Evolutionary conservation across 2,329 filamentous ascomycete genomes (phyloP).

Genomic region (Trichoderma koningiopsis): DNA sequence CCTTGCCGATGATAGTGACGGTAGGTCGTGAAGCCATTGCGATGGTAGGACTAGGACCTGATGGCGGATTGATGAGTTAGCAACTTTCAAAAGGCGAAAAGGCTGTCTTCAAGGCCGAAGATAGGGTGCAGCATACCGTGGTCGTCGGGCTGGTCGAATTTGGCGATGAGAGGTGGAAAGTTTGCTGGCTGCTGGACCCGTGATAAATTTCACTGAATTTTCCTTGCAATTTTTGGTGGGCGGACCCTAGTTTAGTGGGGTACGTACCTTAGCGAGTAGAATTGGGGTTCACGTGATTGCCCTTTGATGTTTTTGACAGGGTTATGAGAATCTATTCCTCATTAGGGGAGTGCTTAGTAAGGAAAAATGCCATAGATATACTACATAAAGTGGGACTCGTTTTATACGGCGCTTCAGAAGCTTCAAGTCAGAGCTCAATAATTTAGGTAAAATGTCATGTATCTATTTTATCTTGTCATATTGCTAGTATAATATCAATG

Average conservation of each 20-base stretch:
- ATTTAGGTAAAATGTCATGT: not conserved
- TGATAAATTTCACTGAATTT: conserved; percentile 46
- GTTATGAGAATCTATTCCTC: not conserved
- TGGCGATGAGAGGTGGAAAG: conserved; percentile 40
- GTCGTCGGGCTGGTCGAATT: conserved; percentile 46
- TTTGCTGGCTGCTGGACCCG: conserved; percentile 33
- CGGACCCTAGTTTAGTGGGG: conserved; percentile 42
- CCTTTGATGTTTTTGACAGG: not conserved
- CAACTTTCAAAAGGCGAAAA: not conserved
- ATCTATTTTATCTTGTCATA: conserved; percentile 7
- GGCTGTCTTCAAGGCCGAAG: not conserved
- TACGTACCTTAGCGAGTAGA: conserved; percentile 37
- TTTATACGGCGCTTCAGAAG: not conserved
- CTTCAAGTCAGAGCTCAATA: not conserved
- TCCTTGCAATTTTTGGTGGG: conserved; percentile 42
- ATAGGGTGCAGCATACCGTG: conserved; percentile 38
- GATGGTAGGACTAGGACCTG: conserved; percentile 46
- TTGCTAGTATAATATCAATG: not conserved
- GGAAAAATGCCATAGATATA: not conserved
- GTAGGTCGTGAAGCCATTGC: conserved; percentile 96
- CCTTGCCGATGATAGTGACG: conserved; percentile 94
- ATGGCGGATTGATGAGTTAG: conserved; percentile 25
- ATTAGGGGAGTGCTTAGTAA: not conserved
- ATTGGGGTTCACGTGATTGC: conserved; percentile 8
- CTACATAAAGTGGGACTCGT: not conserved